Base-by-base conservation (phyloP, 169 alveolate genomes). In the Cryptosporidium ryanae region DNA sequence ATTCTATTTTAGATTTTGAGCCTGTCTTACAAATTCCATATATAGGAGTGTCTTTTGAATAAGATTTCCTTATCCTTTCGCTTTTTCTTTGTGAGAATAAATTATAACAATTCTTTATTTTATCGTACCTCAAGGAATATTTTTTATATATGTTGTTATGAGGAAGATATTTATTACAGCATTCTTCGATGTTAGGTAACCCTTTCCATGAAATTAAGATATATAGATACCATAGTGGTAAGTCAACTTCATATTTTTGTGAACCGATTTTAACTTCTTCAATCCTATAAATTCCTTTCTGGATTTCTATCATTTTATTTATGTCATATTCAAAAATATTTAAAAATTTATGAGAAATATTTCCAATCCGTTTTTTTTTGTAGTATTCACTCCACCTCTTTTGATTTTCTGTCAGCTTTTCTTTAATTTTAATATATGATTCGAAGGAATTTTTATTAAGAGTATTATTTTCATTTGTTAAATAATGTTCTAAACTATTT, bases 141-240 rank as follows among this genome's bases (percentile, higher is more conserved):
- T 29, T 25, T 61, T 0, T 65, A 67, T 70, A 76, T 70, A 67
- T 57, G 38, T 29, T 15, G n/a, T 61, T 76, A n/a, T 76, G 87
- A 1, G 46, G 23, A 23, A 76, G 25, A 48, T 32, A 29, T 1
- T 8, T 59, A 27, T 76, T 55, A 44, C 87, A 76, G 46, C 87
- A 76, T 59, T 76, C 59, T 61, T 46, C 44, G 21, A 57, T 34
- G 29, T 76, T 23, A 57, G 64, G 64, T n/a, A 32, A 48, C 15
- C 87, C 87, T 59, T 55, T 38, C 71, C 68, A 59, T 8, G 65
- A 76, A 34, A 76, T 32, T 7, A 70, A 54, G 23, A 71, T 57
- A 61, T 57, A 57, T 10, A 61, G n/a, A 61, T 76, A 48, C 87
- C 87, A 76, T 10, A 76, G 27, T 23, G 87, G 87, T 6, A 25